Percentiles rank a stretch among this genome's conserved stretches.
Conservation (phyloP, 495 filamentous ascomycete genomes). For the Podospora tetraspora region DNA sequence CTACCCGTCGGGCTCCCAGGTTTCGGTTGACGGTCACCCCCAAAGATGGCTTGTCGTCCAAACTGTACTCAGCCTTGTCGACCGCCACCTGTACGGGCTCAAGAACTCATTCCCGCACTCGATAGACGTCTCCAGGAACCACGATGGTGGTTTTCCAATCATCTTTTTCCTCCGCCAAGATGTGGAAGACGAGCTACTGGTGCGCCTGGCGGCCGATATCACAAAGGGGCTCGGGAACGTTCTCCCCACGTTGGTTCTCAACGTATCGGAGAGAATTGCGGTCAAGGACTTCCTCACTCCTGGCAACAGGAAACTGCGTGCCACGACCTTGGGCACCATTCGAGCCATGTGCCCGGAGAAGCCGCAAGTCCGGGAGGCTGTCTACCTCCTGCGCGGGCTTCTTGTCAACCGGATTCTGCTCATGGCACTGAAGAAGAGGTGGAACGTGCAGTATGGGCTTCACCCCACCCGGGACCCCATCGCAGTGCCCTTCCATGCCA, state of each 20-base stretch:
- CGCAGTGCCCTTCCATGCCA: slow-evolving; percentile 41
- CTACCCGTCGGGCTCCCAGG: slow-evolving; percentile 46
- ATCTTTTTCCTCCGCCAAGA: slow-evolving; percentile 43
- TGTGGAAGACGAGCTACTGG: slow-evolving; percentile 40
- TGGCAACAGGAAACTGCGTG: slow-evolving; percentile 12
- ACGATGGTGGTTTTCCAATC: slow-evolving; percentile 36
- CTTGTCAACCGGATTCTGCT: slow-evolving; percentile 39
- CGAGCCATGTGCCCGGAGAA: slow-evolving; percentile 23
- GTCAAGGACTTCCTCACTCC: slow-evolving; percentile 32
- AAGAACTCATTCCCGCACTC: slow-evolving; percentile 34
- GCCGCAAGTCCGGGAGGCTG: slow-evolving; percentile 21
- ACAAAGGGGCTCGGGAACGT: slow-evolving; percentile 31
- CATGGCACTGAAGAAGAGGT: slow-evolving; percentile 40
- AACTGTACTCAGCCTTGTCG: slow-evolving; percentile 39
- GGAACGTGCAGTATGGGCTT: slow-evolving; percentile 43
- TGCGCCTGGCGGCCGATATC: slow-evolving; percentile 34
- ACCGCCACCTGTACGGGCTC: slow-evolving; percentile 34
- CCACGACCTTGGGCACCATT: slow-evolving; percentile 19
- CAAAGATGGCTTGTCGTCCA: slow-evolving; percentile 44
- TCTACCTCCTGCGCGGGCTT: slow-evolving; percentile 35
- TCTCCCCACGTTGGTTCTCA: slow-evolving; percentile 21
- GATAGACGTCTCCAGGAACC: slow-evolving; percentile 40
- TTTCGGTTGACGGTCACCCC: slow-evolving; percentile 46
- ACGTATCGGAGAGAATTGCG: slow-evolving; percentile 32
- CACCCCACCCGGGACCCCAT: slow-evolving; percentile 37